These are phyloP conservation scores for Nicotiana tabacum DNA, from an alignment of 257 asterid species.

Conservation along the genomic window DNA sequence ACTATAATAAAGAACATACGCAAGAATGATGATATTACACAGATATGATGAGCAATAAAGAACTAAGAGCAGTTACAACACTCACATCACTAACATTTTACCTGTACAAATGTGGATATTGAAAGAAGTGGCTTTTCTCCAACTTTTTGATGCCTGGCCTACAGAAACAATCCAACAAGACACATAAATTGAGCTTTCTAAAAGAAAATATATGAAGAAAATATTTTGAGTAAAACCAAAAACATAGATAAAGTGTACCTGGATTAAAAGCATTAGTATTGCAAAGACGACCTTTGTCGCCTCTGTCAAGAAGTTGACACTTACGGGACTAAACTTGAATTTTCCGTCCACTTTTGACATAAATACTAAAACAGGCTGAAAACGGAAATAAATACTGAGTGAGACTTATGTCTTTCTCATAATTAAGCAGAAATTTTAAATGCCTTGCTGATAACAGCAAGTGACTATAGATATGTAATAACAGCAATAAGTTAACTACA, in stretches of 20 bases:
- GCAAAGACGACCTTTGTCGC: slow-evolving; percentile 80
- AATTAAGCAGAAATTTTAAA: neutral
- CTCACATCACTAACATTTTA: slow-evolving; percentile 11
- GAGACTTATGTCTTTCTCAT: slow-evolving; percentile 11
- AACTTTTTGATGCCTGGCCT: slow-evolving; percentile 83
- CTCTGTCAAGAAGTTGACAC: slow-evolving; percentile 96
- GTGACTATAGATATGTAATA: neutral
- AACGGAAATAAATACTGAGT: slow-evolving; percentile 10
- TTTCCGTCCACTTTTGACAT: slow-evolving; percentile 98
- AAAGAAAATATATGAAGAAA: neutral
- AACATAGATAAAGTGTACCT: slow-evolving; percentile 44
- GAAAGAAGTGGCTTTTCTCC: slow-evolving; percentile 94
- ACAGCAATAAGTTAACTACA: neutral
- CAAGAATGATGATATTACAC: neutral
- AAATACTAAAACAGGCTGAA: slow-evolving; percentile 83
- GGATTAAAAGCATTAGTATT: slow-evolving; percentile 74
- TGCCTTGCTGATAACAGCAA: neutral
- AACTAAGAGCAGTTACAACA: slow-evolving; percentile 5
- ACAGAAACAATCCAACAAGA: slow-evolving; percentile 19
- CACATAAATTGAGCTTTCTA: neutral
- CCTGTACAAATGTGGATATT: slow-evolving; percentile 80
- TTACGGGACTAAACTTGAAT: slow-evolving; percentile 91
- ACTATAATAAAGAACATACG: neutral
- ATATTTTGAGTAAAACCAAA: neutral
- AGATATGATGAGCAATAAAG: neutral